phyloP scores from a whole-genome alignment of 75 land plant species.

The Ceratopteris richardii region DNA sequence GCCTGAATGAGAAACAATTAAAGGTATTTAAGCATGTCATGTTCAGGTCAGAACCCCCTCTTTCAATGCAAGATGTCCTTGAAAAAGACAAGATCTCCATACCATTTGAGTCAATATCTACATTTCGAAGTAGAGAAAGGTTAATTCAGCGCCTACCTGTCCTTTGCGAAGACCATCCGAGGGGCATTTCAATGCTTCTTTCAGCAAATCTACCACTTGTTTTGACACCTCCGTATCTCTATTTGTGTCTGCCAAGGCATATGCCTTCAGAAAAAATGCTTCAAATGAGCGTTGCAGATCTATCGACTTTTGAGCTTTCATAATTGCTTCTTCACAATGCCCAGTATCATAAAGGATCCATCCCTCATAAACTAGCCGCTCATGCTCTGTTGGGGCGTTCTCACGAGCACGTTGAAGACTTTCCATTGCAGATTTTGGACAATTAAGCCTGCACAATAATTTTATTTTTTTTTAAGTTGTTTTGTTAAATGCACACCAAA shows the following conservation, averaged over 20 bases:
- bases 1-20: too few species aligned
- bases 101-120: too few species aligned
- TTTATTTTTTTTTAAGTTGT: too few species aligned
- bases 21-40: too few species aligned
- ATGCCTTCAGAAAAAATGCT: slow-evolving; percentile 92
- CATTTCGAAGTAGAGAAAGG: too few species aligned
- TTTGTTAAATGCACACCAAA: too few species aligned
- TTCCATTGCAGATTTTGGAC: slow-evolving; percentile 98
- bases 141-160: too few species aligned
- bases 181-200: slow-evolving; percentile 92
- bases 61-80: too few species aligned
- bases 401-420: slow-evolving; percentile 81
- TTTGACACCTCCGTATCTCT: slow-evolving; percentile 60
- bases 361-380: slow-evolving; percentile 90
- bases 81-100: too few species aligned
- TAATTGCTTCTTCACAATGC: slow-evolving; percentile 83
- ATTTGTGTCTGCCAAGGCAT: slow-evolving; percentile 94
- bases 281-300: slow-evolving; percentile 77
- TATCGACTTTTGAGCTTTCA: slow-evolving; percentile 88
- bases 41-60: too few species aligned
- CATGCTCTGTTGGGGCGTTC: slow-evolving; percentile 73
- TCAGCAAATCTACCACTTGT: slow-evolving; percentile 63
- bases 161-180: slow-evolving; percentile 96
- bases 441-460: slow-evolving; percentile 60
- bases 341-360: slow-evolving; percentile 98